A percentile compares a stretch with the other conserved stretches of the same genome.
Evolutionary conservation across 306 rosid genomes (phyloP).

Genomic region (Sicyos baderoa): DNA sequence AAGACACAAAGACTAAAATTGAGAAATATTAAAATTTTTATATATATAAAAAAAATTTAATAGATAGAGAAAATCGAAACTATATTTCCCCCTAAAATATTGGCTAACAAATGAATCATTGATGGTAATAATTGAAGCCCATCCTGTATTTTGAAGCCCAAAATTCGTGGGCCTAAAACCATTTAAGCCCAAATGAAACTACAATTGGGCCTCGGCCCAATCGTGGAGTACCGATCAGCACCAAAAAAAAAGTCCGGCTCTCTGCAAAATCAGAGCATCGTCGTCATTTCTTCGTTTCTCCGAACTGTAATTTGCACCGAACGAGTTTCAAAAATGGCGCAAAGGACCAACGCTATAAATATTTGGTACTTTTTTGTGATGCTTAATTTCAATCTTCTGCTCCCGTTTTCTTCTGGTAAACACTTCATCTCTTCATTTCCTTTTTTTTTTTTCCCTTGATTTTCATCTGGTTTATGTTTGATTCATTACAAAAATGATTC

Average conservation of each 20-base stretch:
- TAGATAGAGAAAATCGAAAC: no score
- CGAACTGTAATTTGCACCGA: background rate
- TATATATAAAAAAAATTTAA: no score
- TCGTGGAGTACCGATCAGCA: background rate
- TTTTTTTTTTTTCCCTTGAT: slow-evolving; percentile 8
- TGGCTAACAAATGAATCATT: no score
- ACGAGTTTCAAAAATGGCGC: slow-evolving; percentile 1
- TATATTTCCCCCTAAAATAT: no score
- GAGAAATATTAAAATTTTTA: no score
- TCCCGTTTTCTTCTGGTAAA: slow-evolving; percentile 43
- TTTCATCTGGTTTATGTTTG: background rate
- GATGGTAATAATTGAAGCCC: no score
- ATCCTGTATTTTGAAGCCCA: no score
- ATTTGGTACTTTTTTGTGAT: slow-evolving; percentile 35
- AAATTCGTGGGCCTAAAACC: no score
- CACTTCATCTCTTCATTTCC: slow-evolving; percentile 8
- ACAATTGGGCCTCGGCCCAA: background rate
- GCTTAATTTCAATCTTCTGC: slow-evolving; percentile 38
- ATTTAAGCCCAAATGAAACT: no score
- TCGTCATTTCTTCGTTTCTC: slow-evolving; percentile 2
- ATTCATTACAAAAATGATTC: background rate
- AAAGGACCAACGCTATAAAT: slow-evolving; percentile 28
- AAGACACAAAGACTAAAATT: no score
- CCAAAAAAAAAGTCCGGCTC: slow-evolving; percentile 8
- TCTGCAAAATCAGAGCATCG: background rate